Base-by-base conservation (phyloP, 2,329 filamentous ascomycete species). In the Colletotrichum salicis region DNA sequence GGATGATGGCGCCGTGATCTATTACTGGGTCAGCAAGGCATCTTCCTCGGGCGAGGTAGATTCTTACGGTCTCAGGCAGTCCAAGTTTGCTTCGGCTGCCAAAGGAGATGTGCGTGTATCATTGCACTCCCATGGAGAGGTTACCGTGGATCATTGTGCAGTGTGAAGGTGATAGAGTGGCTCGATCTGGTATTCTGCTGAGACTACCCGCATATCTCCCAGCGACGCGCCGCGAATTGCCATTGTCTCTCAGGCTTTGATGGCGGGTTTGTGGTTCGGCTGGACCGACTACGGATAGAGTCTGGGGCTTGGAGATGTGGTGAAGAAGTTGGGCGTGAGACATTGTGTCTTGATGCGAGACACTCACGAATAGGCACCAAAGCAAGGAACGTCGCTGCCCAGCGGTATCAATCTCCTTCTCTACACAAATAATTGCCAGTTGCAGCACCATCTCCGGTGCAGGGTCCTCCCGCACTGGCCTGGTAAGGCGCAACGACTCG, bases 1-100 rank as follows among this genome's bases (percentile, higher is more conserved):
- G 48, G 48, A 57, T 61, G n/a, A 41, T 27, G 35, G 31, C 51
- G 22, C 58, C 48, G 63, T 56, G 56, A 56, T 66, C 11, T 27
- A 12, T 15, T 13, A 45, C 37, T 11, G n/a, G 31, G 33, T 5
- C 27, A n/a, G 13, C 7, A 11, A 61, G 35, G 56, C 63, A 61
- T 67, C 29, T 61, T 51, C 56, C 48, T 19, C n/a, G 63, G 55
- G 55, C 10, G 13, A 19, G 27, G 54, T n/a, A 56, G 58, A n/a
- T 29, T 41, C 37, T n/a, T 13, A 41, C 63, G 13, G 56, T 48
- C 56, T 61, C 35, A 48, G 12, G 56, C 55, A 27, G 58, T 55
- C 33, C 57, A 57, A 8, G 33, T 45, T 35, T 56, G 35, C n/a
- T 52, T 37, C 33, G 27, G 35, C n/a, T 29, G 33, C 22, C 33